Evolutionary conservation across 2,329 filamentous ascomycete species (phyloP).

Genomic region (Cladosporium sp.): DNA sequence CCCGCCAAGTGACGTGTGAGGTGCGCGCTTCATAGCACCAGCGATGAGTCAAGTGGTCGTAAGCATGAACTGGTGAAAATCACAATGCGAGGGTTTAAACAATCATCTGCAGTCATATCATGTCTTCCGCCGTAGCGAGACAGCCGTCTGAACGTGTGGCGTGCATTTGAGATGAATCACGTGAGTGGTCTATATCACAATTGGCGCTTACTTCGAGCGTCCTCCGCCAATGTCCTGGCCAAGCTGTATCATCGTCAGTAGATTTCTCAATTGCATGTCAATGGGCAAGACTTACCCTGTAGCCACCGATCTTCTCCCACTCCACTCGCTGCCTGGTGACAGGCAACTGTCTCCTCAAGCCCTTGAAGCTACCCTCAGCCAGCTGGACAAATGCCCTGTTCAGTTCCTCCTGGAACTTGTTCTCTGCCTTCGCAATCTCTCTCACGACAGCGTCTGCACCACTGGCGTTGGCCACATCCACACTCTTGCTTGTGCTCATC

Average conservation of each 20-base stretch:
- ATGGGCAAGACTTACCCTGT: slow-evolving; percentile 58
- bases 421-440: slow-evolving; percentile 76
- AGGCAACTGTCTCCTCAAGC: slow-evolving; percentile 82
- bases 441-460: slow-evolving; percentile 67
- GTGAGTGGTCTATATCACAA: too few species aligned
- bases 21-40: too few species aligned
- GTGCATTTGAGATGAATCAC: not conserved
- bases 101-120: too few species aligned
- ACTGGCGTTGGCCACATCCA: slow-evolving; percentile 54
- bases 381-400: slow-evolving; percentile 84
- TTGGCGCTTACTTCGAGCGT: slow-evolving; percentile 33
- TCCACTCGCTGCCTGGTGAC: slow-evolving; percentile 98
- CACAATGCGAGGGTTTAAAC: too few species aligned
- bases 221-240: slow-evolving; percentile 52
- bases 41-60: too few species aligned
- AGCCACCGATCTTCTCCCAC: slow-evolving; percentile 97
- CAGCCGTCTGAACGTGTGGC: too few species aligned
- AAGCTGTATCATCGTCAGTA: slow-evolving; percentile 25
- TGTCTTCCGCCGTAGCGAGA: too few species aligned
- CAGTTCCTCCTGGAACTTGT: slow-evolving; percentile 92
- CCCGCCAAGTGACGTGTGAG: too few species aligned
- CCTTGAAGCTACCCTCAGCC: slow-evolving; percentile 94
- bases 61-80: too few species aligned
- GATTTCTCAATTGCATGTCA: not conserved
- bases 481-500: slow-evolving; percentile 78